A percentile compares a stretch with the other conserved stretches of the same genome.
These are phyloP conservation scores for Candida tibetensis DNA, from an alignment of 805 yeast species.

Conservation along the genomic window DNA sequence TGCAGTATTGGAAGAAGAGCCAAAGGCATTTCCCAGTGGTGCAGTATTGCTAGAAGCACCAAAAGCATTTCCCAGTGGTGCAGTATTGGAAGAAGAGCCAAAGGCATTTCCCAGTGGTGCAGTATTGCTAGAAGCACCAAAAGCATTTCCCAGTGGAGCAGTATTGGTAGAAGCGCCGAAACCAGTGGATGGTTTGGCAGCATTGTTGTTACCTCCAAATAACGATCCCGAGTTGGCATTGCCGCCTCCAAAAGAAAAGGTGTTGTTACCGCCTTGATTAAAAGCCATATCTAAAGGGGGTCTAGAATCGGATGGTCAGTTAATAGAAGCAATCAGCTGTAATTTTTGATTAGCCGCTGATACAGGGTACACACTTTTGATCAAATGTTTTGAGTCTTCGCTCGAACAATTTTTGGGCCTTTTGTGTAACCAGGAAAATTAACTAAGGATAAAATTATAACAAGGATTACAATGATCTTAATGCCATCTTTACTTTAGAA, in stretches of 20 bases:
- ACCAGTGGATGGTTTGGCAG: not conserved
- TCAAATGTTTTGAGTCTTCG: no score
- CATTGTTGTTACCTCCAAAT: slow-evolving; percentile 3
- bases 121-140: not conserved
- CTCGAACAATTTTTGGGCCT: no score
- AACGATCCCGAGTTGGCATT: not conserved
- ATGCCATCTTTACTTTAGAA: no score
- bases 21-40: not conserved
- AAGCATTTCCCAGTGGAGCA: slow-evolving; percentile 4
- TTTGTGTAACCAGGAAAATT: no score
- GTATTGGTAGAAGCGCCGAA: not conserved
- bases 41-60: not conserved
- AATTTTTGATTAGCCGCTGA: no score
- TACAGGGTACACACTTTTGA: no score
- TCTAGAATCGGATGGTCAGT: no score
- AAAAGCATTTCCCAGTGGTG: slow-evolving; percentile 2
- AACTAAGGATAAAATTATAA: no score
- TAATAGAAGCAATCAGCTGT: no score
- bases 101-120: not conserved
- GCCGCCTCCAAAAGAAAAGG: not conserved
- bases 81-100: not conserved
- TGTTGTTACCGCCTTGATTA: not conserved
- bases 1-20: no score
- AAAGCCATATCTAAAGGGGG: no score
- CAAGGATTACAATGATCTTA: no score